Evolutionary conservation across 441 rosid species (phyloP).

Genomic region (Euphorbia schlechtendalii): DNA sequence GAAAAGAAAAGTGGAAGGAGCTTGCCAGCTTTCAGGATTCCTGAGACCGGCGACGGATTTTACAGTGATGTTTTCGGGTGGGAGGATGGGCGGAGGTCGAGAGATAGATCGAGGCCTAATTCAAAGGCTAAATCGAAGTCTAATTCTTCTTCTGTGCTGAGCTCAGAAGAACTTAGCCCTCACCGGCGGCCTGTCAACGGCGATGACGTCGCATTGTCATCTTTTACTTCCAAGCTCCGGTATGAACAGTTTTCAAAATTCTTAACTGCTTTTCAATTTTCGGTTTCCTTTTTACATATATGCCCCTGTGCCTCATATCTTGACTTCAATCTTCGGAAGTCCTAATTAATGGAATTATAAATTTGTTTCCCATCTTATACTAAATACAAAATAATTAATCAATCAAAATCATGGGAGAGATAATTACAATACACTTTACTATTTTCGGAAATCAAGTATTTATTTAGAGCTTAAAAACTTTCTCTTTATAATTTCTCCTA

Average conservation of each 20-base stretch:
- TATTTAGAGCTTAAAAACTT: too few relatives aligned
- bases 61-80: constrained; percentile 62
- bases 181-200: constrained; percentile 39
- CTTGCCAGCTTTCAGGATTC: constrained; percentile 58
- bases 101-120: constrained; percentile 43
- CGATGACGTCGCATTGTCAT: constrained; percentile 56
- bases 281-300: too few relatives aligned
- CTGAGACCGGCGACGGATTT: constrained; percentile 47
- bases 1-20: constrained; percentile 34
- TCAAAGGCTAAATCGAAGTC: constrained; percentile 52
- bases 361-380: too few relatives aligned
- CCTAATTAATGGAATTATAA: too few relatives aligned
- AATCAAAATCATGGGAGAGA: too few relatives aligned
- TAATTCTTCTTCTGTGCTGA: constrained; percentile 62
- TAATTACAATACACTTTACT: too few relatives aligned
- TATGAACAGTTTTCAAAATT: constrained; percentile 8
- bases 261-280: neutral
- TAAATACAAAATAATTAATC: too few relatives aligned
- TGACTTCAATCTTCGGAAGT: too few relatives aligned
- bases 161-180: constrained; percentile 81
- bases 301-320: too few relatives aligned
- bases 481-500: too few relatives aligned
- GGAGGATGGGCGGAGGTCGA: constrained; percentile 35
- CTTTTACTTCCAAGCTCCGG: constrained; percentile 83
- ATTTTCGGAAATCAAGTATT: too few relatives aligned